Evolutionary conservation across 1,284 basidiomycete genomes (phyloP), one percentile per base, ranked within the genome.

Genomic region (Grifola frondosa): DNA sequence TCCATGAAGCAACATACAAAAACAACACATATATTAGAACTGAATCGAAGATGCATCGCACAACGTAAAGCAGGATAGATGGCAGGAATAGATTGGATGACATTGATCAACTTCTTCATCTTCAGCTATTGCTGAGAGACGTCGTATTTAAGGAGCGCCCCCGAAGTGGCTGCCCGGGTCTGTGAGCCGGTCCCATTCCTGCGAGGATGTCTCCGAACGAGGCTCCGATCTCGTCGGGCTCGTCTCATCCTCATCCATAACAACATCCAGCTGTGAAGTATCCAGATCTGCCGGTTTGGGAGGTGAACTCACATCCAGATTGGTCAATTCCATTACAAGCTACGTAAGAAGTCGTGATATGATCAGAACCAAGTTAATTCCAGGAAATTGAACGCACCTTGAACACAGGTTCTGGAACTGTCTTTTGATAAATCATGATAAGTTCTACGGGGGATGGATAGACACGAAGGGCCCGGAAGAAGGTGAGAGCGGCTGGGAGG

Each of bases 381-480:
- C 23, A 30, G 41, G 22, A 37, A 38, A 50, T 40, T 37, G 20
- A 5, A 53, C 72, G 37, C 49, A 84, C 87, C 66, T 89, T 86
- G 70, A 97, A 95, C 47, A 97, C 79, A 35, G 88, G 81, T 42
- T 82, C 78, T 10, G 92, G 91, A 33, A 96, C 82, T 32, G 93
- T 94, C 71, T 91, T 90, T 70, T 97, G 85, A 65, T 97, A 97
- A 59, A 97, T 91, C 64, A 84, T 79, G 56, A 96, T 85, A 53
- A 97, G 80, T 65, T 97, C 94, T 32, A 93, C 81, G 9, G 93
- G 92, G 36, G 88, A 81, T 44, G 95, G 96, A 72, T 98, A 99
- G 33, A 97, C 94, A 46, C 91, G 82, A 50, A 98, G 80, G 5
- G 93, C 96, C 47, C 90, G 82, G 78, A 87, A 98, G 80, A 98